Conservation (phyloP, 345 rosid species). For the Mangifera indica region DNA sequence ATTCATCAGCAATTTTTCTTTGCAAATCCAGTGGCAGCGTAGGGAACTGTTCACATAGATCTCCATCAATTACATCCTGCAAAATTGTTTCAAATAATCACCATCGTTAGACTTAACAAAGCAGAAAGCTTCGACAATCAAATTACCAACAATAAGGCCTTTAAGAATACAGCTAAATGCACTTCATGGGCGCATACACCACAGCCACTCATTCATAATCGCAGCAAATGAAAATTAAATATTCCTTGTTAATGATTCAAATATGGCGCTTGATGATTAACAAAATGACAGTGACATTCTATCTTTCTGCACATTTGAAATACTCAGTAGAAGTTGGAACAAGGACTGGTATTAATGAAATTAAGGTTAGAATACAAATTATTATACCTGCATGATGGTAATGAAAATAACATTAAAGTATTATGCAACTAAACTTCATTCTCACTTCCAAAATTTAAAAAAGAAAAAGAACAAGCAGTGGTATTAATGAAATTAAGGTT, state of each 20-base stretch:
- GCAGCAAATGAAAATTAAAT: not conserved
- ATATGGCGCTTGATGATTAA: too few relatives aligned
- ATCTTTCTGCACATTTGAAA: too few relatives aligned
- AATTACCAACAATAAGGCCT: not conserved
- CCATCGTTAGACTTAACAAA: conserved; percentile 4
- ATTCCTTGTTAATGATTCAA: not conserved
- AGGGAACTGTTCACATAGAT: conserved; percentile 95
- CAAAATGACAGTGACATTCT: too few relatives aligned
- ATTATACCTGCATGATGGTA: too few relatives aligned
- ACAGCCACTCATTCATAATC: not conserved
- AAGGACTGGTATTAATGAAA: too few relatives aligned
- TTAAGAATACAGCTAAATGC: not conserved
- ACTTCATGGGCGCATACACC: not conserved
- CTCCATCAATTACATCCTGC: conserved; percentile 98
- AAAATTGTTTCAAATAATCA: conserved; percentile 20
- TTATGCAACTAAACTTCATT: too few relatives aligned
- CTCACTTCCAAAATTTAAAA: too few relatives aligned
- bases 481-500: too few relatives aligned
- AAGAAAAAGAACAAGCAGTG: too few relatives aligned
- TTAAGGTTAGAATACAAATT: too few relatives aligned
- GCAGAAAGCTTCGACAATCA: not conserved
- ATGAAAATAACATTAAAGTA: too few relatives aligned
- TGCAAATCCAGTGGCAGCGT: conserved; percentile 86
- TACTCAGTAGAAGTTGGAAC: too few relatives aligned
- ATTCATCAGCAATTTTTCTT: conserved; percentile 86